Evolutionary conservation across 192 early-diverging fungal species (phyloP).

Genomic region (Anaeromyces robustus): DNA sequence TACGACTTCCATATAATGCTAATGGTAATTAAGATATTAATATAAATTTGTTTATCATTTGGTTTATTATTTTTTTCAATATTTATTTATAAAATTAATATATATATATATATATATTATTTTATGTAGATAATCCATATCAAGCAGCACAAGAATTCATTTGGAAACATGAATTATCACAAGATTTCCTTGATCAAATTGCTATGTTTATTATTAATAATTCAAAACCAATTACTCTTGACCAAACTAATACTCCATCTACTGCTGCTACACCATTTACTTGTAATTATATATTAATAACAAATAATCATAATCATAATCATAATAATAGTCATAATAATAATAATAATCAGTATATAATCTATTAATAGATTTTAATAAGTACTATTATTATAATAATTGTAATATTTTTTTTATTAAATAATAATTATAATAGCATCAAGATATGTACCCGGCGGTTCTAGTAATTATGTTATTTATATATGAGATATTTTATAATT

Average conservation of each 20-base stretch:
- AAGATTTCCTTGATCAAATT: constrained; percentile 80
- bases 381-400: too few species aligned
- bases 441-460: neutral
- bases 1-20: constrained; percentile 89
- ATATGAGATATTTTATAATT: too few species aligned
- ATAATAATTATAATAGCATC: neutral
- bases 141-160: constrained; percentile 84
- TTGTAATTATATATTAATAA: too few species aligned
- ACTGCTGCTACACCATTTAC: neutral
- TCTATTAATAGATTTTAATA: too few species aligned
- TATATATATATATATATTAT: constrained; percentile 4
- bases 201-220: constrained; percentile 88
- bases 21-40: constrained; percentile 40
- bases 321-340: too few species aligned
- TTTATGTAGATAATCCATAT: constrained; percentile 71
- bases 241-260: neutral
- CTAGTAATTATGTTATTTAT: neutral
- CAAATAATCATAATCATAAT: too few species aligned
- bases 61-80: too few species aligned
- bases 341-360: too few species aligned
- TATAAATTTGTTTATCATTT: too few species aligned
- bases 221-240: constrained; percentile 43
- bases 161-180: constrained; percentile 55
- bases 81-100: too few species aligned
- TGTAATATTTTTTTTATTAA: too few species aligned